Conservation (phyloP, 2,329 filamentous ascomycete species). For the Colletotrichum tanaceti region DNA sequence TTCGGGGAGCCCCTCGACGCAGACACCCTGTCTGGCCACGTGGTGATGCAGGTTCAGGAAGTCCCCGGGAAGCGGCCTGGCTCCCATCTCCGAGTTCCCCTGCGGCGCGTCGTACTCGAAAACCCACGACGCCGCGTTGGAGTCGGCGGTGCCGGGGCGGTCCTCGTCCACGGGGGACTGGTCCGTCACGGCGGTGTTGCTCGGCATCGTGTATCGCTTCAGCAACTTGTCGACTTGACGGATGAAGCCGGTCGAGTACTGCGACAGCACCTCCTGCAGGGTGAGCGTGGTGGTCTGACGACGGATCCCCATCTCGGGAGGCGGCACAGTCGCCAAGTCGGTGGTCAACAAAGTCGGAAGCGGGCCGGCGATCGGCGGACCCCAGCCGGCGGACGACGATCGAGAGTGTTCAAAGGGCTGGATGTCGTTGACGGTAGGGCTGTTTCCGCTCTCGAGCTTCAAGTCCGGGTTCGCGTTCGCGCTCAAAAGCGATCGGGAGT, state of each 20-base stretch:
- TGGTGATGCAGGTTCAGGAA: constrained; percentile 55
- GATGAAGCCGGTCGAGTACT: constrained; percentile 50
- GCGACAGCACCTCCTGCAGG: constrained; percentile 49
- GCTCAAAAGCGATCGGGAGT: constrained; percentile 14
- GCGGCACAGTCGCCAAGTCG: constrained; percentile 15
- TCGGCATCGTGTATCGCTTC: constrained; percentile 53
- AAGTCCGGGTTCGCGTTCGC: constrained; percentile 33
- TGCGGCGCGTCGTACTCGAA: constrained; percentile 47
- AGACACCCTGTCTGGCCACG: constrained; percentile 37
- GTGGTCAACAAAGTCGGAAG: constrained; percentile 27
- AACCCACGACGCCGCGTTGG: constrained; percentile 45
- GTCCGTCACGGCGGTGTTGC: constrained; percentile 41
- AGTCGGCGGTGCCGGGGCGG: constrained; percentile 34
- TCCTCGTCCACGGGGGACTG: constrained; percentile 45
- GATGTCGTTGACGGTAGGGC: constrained; percentile 22
- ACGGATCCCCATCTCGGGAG: constrained; percentile 46
- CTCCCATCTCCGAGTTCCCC: constrained; percentile 34
- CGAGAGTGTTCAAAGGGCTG: constrained; percentile 21
- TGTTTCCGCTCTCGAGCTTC: constrained; percentile 31
- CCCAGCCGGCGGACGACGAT: constrained; percentile 30
- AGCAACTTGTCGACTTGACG: constrained; percentile 53
- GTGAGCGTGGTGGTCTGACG: constrained; percentile 53
- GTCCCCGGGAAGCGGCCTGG: constrained; percentile 60
- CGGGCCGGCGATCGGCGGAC: constrained; percentile 11
- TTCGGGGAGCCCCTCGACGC: constrained; percentile 41